These are phyloP conservation scores for Diversispora epigaea DNA, from an alignment of 192 early-diverging fungal genomes.

Conservation along the genomic window DNA sequence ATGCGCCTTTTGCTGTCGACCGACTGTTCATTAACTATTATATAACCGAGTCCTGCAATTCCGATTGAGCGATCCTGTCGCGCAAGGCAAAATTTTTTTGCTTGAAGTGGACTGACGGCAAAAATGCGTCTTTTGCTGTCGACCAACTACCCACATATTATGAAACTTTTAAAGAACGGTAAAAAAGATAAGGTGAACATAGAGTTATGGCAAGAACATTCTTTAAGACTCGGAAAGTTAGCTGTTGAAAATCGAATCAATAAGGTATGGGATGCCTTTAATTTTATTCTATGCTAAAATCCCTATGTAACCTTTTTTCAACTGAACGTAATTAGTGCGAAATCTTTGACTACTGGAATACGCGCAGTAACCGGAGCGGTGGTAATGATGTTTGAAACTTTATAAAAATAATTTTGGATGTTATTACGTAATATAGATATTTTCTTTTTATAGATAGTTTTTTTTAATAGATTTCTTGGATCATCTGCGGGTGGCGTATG, in stretches of 20 bases:
- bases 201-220: slow-evolving; percentile 25
- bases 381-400: too few relatives aligned
- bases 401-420: too few relatives aligned
- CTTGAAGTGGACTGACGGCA: slow-evolving; percentile 20
- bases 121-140: neutral
- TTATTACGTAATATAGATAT: too few relatives aligned
- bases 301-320: slow-evolving; percentile 17
- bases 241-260: slow-evolving; percentile 23
- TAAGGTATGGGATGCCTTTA: slow-evolving; percentile 16
- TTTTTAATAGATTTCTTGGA: too few relatives aligned
- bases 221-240: slow-evolving; percentile 6
- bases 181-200: slow-evolving; percentile 15
- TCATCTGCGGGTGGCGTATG: too few relatives aligned
- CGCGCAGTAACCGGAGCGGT: too few relatives aligned
- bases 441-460: too few relatives aligned
- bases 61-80: slow-evolving; percentile 25
- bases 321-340: slow-evolving; percentile 17
- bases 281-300: slow-evolving; percentile 16
- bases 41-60: too few relatives aligned
- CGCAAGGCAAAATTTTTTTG: slow-evolving; percentile 22
- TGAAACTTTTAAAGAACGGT: neutral
- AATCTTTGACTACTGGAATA: slow-evolving; percentile 16
- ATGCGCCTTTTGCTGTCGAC: too few relatives aligned
- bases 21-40: too few relatives aligned
- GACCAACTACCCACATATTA: slow-evolving; percentile 4